These are phyloP conservation scores for Cyphellophora europaea DNA, from an alignment of 2,329 filamentous ascomycete species.

Conservation along the genomic window DNA sequence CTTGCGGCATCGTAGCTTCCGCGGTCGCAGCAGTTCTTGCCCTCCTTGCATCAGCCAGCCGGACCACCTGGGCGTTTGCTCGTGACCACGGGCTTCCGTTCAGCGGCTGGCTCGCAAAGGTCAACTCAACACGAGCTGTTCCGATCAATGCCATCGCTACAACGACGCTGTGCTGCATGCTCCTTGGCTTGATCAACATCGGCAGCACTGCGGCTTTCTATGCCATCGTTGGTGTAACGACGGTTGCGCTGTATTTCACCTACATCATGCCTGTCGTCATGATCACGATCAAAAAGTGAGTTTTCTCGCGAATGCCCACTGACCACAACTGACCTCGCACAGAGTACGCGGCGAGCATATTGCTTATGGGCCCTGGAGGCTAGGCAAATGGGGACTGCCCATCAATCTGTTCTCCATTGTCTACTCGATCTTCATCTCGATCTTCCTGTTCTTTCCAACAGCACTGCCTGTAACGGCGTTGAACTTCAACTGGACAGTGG, in stretches of 20 bases:
- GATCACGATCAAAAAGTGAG: conserved; percentile 8
- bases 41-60: conserved; percentile 23
- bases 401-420: conserved; percentile 23
- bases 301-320: too few species aligned
- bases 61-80: conserved; percentile 33
- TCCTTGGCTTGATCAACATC: conserved; percentile 19
- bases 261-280: conserved; percentile 14
- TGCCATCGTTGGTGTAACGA: conserved; percentile 14
- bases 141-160: conserved; percentile 21
- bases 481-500: conserved; percentile 25
- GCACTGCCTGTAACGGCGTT: conserved; percentile 23
- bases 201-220: conserved; percentile 20
- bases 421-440: conserved; percentile 23
- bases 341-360: conserved; percentile 8
- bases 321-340: too few species aligned
- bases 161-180: conserved; percentile 8
- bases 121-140: conserved; percentile 14
- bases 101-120: conserved; percentile 13
- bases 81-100: conserved; percentile 32
- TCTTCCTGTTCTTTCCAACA: conserved; percentile 25
- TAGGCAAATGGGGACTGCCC: conserved; percentile 22
- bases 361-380: conserved; percentile 20
- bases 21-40: conserved; percentile 24
- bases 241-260: conserved; percentile 15
- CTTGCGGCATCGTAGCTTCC: conserved; percentile 6